phyloP scores from a whole-genome alignment of 805 yeast species.

The Yarrowia divulgata region DNA sequence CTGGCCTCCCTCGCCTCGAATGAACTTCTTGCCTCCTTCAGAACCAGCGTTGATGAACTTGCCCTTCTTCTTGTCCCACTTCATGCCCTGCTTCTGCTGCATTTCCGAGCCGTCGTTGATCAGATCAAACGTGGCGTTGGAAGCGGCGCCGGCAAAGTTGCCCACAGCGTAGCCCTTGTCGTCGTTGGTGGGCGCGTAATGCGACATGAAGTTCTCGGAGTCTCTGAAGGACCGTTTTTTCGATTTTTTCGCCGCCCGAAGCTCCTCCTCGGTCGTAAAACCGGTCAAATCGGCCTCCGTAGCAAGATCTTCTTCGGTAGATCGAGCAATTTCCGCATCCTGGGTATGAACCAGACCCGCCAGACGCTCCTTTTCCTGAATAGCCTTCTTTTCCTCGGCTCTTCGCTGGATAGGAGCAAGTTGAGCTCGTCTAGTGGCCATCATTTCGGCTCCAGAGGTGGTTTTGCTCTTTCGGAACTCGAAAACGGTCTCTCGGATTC shows the following conservation, averaged over 20 bases:
- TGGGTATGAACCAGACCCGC: constrained; percentile 43
- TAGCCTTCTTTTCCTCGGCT: constrained; percentile 66
- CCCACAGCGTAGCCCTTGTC: constrained; percentile 72
- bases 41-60: constrained; percentile 84
- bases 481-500: constrained; percentile 87
- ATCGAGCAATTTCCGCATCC: constrained; percentile 37
- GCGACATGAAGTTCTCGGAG: constrained; percentile 80
- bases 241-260: constrained; percentile 2
- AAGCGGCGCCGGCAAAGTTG: constrained; percentile 77
- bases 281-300: constrained; percentile 36
- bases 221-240: constrained; percentile 69
- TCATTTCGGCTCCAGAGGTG: constrained; percentile 68
- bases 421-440: constrained; percentile 86
- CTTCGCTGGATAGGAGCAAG: constrained; percentile 85
- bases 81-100: constrained; percentile 69
- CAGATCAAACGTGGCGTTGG: constrained; percentile 85
- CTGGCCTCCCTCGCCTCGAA: constrained; percentile 94
- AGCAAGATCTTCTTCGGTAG: constrained; percentile 20
- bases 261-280: constrained; percentile 7
- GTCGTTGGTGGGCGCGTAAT: constrained; percentile 82
- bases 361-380: constrained; percentile 73
- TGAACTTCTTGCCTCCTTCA: constrained; percentile 73
- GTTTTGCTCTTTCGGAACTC: constrained; percentile 68
- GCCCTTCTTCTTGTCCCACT: constrained; percentile 94
- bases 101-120: constrained; percentile 75